Evolutionary conservation across 1,139 yeast species (phyloP).

Genomic region (Magnusiomyces tetraspermus): DNA sequence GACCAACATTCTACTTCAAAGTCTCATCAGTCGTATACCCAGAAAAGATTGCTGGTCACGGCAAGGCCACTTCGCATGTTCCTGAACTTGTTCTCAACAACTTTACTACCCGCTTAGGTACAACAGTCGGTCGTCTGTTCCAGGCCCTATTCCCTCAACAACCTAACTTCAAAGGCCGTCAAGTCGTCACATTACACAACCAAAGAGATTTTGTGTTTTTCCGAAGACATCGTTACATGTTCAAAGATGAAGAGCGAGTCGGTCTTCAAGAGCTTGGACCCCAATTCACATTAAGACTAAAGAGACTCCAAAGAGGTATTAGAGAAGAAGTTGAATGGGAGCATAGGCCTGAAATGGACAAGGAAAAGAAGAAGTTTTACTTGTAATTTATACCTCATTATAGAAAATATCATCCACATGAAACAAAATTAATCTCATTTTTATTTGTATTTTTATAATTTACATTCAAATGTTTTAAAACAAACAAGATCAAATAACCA

Average conservation of each 20-base stretch:
- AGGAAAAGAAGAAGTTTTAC: conserved; percentile 87
- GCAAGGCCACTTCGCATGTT: conserved; percentile 77
- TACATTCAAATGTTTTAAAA: too few species aligned
- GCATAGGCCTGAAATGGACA: conserved; percentile 91
- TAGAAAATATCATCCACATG: too few species aligned
- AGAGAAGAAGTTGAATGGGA: conserved; percentile 94
- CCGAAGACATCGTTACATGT: conserved; percentile 87
- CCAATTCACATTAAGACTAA: conserved; percentile 79
- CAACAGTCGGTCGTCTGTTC: conserved; percentile 82
- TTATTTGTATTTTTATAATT: too few species aligned
- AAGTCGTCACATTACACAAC: conserved; percentile 88
- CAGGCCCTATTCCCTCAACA: conserved; percentile 85
- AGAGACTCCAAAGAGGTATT: conserved; percentile 85
- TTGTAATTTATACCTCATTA: too few species aligned
- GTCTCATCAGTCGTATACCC: conserved; percentile 58
- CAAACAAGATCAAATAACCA: too few species aligned
- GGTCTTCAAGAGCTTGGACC: conserved; percentile 96
- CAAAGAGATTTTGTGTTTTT: conserved; percentile 93
- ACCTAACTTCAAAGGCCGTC: conserved; percentile 92
- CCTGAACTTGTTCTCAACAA: conserved; percentile 90
- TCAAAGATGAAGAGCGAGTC: conserved; percentile 80
- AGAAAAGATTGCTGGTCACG: conserved; percentile 64
- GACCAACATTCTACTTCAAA: conserved; percentile 90
- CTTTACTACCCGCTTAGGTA: conserved; percentile 85
- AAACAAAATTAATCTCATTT: too few species aligned